These are phyloP conservation scores for Parietichytrium sp. DNA, from an alignment of 108 stramenopile genomes.

Conservation along the genomic window DNA sequence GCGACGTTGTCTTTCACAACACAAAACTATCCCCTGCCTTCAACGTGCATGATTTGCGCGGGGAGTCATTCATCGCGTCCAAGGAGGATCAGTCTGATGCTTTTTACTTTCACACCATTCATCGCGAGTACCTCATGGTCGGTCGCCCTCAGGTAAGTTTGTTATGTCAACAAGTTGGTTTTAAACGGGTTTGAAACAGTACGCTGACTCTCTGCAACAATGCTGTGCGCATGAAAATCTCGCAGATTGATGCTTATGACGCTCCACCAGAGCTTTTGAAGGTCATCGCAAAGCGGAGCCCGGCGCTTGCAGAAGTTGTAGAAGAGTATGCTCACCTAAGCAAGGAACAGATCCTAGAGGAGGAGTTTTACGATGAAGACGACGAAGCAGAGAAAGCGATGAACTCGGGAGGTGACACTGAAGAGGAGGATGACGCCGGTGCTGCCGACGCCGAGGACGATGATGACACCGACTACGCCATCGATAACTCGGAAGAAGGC, in stretches of 20 bases:
- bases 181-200: too few relatives aligned
- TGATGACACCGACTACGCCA: not conserved
- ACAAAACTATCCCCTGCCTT: not conserved
- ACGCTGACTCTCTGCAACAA: too few relatives aligned
- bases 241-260: too few relatives aligned
- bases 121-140: too few relatives aligned
- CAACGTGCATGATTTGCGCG: constrained; percentile 13
- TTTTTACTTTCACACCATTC: constrained; percentile 39
- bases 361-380: constrained; percentile 16
- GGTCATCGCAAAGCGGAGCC: too few relatives aligned
- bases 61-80: constrained; percentile 12
- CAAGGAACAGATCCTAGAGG: too few relatives aligned
- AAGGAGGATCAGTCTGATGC: constrained; percentile 28
- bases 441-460: not conserved
- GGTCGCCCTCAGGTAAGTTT: too few relatives aligned
- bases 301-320: too few relatives aligned
- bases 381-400: not conserved
- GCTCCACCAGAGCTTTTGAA: too few relatives aligned
- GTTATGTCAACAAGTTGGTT: too few relatives aligned
- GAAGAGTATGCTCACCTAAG: too few relatives aligned
- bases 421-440: not conserved
- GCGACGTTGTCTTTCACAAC: not conserved
- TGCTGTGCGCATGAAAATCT: too few relatives aligned
- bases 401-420: not conserved
- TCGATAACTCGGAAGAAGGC: not conserved